Base-by-base conservation (phyloP, 176 grass and related monocot species). In the Rhipidocladum racemiflorum region DNA sequence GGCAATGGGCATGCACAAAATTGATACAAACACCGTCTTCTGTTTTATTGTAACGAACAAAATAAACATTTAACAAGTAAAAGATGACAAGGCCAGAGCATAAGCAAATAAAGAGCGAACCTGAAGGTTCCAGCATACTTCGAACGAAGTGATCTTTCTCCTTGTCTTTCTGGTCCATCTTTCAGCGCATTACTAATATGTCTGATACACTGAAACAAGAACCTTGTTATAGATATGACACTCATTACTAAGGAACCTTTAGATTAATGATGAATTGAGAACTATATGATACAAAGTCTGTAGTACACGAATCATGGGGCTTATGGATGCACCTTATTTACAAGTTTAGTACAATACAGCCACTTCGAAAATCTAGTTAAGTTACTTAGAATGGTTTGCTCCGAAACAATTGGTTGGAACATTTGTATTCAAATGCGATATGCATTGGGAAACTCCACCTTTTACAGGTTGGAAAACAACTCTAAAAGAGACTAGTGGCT, bases 251-350 rank as follows among this genome's bases (percentile, higher is more conserved):
- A 24, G 0, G 0, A 67, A 25, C 51, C 29, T 38, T 29, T 65
- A 29, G 32, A 4, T 16, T 35, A 34, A 7, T 79, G 7, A 10
- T 72, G 61, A 40, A 29, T 61, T 56, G 25, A 3, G 0, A 36
- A 67, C 28, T 12, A 84, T 56, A 14, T 50, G 14, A 38, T 69
- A 64, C 15, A 61, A 74, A 9, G 54, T 78, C 6, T 72, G 21
- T 29, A 54, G 54, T 67, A 38, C 63, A 70, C 6, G 24, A 60
- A 76, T 65, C 16, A 30, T 68, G 32, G 45, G 24, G 59, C 40
- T 25, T 39, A 46, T 40, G 17, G 57, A n/a, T n/a, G 28, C 20
- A 48, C 12, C 17, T 32, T 66, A 89, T 82, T 71, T 89, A 85
- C 83, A 85, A 24, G 25, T 18, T 14, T 6, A 53, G 21, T 81